Conservation (phyloP, 148 eudicot species). For the Beta vulgaris region DNA sequence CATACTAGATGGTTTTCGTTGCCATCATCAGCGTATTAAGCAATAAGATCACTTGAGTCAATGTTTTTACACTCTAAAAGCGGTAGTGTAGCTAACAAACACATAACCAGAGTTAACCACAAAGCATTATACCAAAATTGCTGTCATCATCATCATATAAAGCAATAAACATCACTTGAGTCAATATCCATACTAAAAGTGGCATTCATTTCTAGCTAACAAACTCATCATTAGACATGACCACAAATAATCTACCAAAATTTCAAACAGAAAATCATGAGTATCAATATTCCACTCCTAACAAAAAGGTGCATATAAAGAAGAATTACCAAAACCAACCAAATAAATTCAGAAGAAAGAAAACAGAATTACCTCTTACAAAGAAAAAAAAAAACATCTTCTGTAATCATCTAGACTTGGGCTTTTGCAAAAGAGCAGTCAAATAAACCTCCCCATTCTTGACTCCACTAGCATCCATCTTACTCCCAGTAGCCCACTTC, state of each 20-base stretch:
- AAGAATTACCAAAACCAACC: neutral
- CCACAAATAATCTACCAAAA: neutral
- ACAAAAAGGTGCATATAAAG: neutral
- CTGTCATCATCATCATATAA: neutral
- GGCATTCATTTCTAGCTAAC: neutral
- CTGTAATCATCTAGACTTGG: slow-evolving; percentile 49
- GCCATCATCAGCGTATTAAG: neutral
- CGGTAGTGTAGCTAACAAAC: neutral
- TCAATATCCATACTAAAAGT: neutral
- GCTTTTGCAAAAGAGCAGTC: slow-evolving; percentile 91
- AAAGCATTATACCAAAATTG: too few species aligned
- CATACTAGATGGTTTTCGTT: neutral
- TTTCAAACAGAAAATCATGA: neutral
- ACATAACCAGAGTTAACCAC: too few species aligned
- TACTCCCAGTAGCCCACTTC: slow-evolving; percentile 80
- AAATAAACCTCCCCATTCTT: slow-evolving; percentile 79
- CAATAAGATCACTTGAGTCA: neutral
- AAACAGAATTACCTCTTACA: slow-evolving; percentile 13
- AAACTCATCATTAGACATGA: slow-evolving; percentile 1
- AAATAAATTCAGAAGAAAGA: neutral
- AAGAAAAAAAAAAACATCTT: neutral
- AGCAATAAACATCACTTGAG: neutral
- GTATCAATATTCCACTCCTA: slow-evolving; percentile 2
- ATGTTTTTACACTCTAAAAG: neutral
- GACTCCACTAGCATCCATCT: slow-evolving; percentile 60